Percentiles rank a stretch among this genome's conserved stretches.
phyloP scores from a whole-genome alignment of 257 asterid genomes.

The Fraxinus cuspidata region DNA sequence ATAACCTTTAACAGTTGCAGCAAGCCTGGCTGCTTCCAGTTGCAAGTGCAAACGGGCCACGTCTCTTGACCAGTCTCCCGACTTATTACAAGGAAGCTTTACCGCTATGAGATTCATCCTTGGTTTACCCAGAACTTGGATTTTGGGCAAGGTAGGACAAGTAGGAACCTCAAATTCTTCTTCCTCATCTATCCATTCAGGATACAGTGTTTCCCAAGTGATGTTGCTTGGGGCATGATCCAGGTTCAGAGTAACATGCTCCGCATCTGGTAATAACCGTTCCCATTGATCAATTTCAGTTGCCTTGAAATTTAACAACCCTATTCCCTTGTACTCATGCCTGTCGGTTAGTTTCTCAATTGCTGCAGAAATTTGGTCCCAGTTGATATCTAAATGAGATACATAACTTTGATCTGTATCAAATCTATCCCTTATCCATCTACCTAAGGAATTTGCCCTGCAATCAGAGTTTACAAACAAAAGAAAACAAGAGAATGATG shows the following conservation, averaged over 20 bases:
- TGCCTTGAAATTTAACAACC: slow-evolving; percentile 72
- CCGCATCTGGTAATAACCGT: slow-evolving; percentile 66
- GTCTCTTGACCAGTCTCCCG: slow-evolving; percentile 77
- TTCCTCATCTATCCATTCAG: slow-evolving; percentile 98
- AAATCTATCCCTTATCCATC: slow-evolving; percentile 46
- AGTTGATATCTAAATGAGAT: slow-evolving; percentile 55
- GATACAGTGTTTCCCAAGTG: slow-evolving; percentile 89
- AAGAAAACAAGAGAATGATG: slow-evolving; percentile 6
- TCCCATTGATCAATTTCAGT: slow-evolving; percentile 66
- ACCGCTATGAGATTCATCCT: slow-evolving; percentile 76
- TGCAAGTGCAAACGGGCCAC: slow-evolving; percentile 88
- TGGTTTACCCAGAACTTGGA: slow-evolving; percentile 60
- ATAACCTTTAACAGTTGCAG: slow-evolving; percentile 69
- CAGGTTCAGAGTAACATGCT: slow-evolving; percentile 57
- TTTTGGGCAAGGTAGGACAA: slow-evolving; percentile 73
- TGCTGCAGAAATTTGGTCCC: slow-evolving; percentile 69
- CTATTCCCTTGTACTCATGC: slow-evolving; percentile 64
- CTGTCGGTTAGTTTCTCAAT: slow-evolving; percentile 51
- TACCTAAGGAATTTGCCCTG: slow-evolving; percentile 54
- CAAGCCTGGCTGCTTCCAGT: slow-evolving; percentile 79
- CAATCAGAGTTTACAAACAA: slow-evolving; percentile 20
- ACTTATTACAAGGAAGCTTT: slow-evolving; percentile 82
- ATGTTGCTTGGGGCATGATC: slow-evolving; percentile 52
- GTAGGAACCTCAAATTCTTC: slow-evolving; percentile 82
- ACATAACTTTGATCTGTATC: slow-evolving; percentile 52